Conservation (phyloP, 352 stramenopile species). For the Pythium aphanidermatum region DNA sequence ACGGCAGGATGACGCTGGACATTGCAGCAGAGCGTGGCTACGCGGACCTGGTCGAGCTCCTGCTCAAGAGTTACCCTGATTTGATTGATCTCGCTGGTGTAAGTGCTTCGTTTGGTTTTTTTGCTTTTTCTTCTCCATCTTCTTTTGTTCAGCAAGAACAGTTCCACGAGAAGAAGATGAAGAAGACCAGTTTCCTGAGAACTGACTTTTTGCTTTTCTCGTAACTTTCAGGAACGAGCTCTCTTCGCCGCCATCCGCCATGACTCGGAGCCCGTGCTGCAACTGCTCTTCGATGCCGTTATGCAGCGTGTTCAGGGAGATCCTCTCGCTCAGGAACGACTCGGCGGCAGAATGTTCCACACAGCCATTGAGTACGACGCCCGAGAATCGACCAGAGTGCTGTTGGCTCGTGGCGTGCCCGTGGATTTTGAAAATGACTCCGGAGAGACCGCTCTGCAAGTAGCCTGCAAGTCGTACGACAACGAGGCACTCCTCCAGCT, state of each 20-base stretch:
- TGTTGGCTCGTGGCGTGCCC: slow-evolving; percentile 7
- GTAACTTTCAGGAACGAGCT: slow-evolving; percentile 15
- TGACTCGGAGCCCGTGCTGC: slow-evolving; percentile 7
- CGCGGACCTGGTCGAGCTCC: slow-evolving; percentile 26
- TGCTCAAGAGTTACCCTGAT: slow-evolving; percentile 14
- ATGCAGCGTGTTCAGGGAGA: background rate
- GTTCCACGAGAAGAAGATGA: background rate
- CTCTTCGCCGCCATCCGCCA: slow-evolving; percentile 11
- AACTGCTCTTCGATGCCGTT: slow-evolving; percentile 11
- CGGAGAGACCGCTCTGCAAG: slow-evolving; percentile 14
- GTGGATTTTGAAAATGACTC: slow-evolving; percentile 7
- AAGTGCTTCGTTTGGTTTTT: background rate
- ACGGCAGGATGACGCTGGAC: slow-evolving; percentile 27
- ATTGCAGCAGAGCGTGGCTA: slow-evolving; percentile 39
- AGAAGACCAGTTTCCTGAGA: background rate
- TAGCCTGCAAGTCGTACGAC: slow-evolving; percentile 10
- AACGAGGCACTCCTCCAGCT: slow-evolving; percentile 6
- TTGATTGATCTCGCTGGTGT: slow-evolving; percentile 9
- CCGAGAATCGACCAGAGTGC: background rate
- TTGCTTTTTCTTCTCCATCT: no score
- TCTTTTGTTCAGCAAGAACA: no score
- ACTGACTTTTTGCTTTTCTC: background rate
- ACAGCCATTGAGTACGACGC: slow-evolving; percentile 16
- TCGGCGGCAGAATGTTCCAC: slow-evolving; percentile 14
- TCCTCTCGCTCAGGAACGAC: background rate